Evolutionary conservation across 2,329 filamentous ascomycete species (phyloP), one percentile per base, ranked within the genome.

Genomic region (Phialocephala sp.): DNA sequence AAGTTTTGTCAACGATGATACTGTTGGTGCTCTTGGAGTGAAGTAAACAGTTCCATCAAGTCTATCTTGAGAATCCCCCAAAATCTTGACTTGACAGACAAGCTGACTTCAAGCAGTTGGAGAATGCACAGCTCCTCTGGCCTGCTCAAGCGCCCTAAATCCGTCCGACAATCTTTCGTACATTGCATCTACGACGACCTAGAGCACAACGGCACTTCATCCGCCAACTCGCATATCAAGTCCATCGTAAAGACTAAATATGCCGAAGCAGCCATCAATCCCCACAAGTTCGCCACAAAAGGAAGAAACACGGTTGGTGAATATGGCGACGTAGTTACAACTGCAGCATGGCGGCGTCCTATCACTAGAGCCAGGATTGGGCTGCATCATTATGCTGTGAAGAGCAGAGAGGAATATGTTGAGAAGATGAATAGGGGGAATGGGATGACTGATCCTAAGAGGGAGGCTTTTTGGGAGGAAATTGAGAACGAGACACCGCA

Each of bases 301-400:
- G 72, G 65, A 14, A 66, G 67, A 1, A 54, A 68, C 37, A 73
- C 72, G 1, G 72, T 77, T 12, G 72, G 73, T 27, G 75, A 76
- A 64, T 41, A 73, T 50, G 70, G 72, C 9, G 72, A 75, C 32
- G 37, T 66, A 11, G 66, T 74, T 2, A 62, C 62, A 14, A 64
- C 63, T 14, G 65, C 59, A 5, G 73, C 72, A 2, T 73, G 66
- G 54, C 66, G 76, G 8, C 65, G 63, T 41, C 75, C 75, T n/a
- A 74, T 76, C 41, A 76, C 73, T 2, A 71, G 74, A 39, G 67
- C 74, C 47, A 66, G 73, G 22, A 68, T 78, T 57, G 71, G 67
- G 0, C 55, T 78, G 55, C 76, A 78, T 69, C 76, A 78, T 62
- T 78, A 76, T 63, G 72, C 72, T 9, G 66, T 75, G 41, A 76